Evolutionary conservation across 1,284 basidiomycete species (phyloP), one percentile per base, ranked within the genome.

Genomic region (Puccinia sorghi): DNA sequence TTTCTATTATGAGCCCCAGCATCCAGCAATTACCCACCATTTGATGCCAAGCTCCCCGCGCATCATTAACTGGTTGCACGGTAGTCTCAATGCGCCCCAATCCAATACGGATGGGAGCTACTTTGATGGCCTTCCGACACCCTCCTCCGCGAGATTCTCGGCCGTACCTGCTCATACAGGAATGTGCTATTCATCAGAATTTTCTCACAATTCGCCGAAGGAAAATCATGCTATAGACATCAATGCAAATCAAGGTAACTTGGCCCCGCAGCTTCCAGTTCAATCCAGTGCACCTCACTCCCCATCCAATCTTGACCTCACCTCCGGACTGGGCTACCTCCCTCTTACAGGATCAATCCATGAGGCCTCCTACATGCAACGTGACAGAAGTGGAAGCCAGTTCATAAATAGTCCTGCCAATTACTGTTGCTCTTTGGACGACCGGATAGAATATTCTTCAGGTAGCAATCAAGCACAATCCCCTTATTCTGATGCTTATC

Each of bases 141-240:
- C 67, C 3, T 70, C 67, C 48, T 54, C 67, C 22, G 67, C 48
- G 13, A 70, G 48, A 3, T 70, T 70, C 27, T 70, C 67, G 43
- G 50, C 43, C n/a, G 17, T 54, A n/a, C 67, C 67, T 52, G 54
- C 67, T 32, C 67, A 48, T 52, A 70, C 48, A 1, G 48, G 32
- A 50, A 37, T 22, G 13, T 25, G 27, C 32, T 70, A 54, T 25
- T 20, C 67, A 46, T 15, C 48, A 27, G 48, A 54, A n/a, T 70
- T 4, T 39, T 2, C 20, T 54, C 25, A 70, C 20, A 15, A 20
- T 54, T 11, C 32, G 8, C 17, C 1, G 20, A 32, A 39, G 20
- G 48, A 70, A 32, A 50, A 70, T 3, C 27, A 22, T 25, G 27
- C 32, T 12, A 32, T 54, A 12, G 48, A 20, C 27, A n/a, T 39